Base-by-base conservation (phyloP, 257 asterid species). In the Scutellaria baicalensis region DNA sequence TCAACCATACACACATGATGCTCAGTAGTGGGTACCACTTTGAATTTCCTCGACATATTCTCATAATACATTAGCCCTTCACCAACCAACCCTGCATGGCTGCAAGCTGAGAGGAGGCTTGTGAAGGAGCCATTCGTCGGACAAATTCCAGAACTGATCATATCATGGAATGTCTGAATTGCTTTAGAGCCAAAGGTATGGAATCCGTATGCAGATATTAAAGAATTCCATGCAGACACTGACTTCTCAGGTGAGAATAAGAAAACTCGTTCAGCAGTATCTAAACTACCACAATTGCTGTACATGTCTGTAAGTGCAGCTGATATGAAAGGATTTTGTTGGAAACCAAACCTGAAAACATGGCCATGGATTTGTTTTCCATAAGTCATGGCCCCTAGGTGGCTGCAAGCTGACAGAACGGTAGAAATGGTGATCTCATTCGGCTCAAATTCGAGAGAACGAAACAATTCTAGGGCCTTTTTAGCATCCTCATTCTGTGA, bases 301-400 rank as follows among this genome's bases (percentile, higher is more conserved):
- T 88, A 88, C 93, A 86, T 77, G 79, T 84, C 87, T 66, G 80
- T 45, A 17, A 88, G 88, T 16, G 91, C 86, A 47, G 95, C 78
- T 0, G 86, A 72, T 63, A 88, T 50, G 40, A 51, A 83, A 52
- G 88, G 84, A 56, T 88, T 86, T 64, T 50, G 64, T 49, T 72
- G 52, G 14, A 86, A 72, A 36, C 44, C 55, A 5, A 66, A 74
- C 72, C 89, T 76, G 75, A 82, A 73, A 1, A 78, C 81, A 44
- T 75, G 88, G 6, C 86, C 91, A 54, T 88, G 95, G 54, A 88
- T 82, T 78, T 88, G 91, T 61, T 81, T 83, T 18, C 95, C 93
- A 6, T 71, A 70, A 16, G 70, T 62, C 61, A 84, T 61, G 59
- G 79, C 76, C 31, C 89, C 89, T 57, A 88, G 85, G 52, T 84